A percentile compares a stretch with the other conserved stretches of the same genome.
Conservation (phyloP, 2,329 filamentous ascomycete genomes). For the Fusarium palustre region DNA sequence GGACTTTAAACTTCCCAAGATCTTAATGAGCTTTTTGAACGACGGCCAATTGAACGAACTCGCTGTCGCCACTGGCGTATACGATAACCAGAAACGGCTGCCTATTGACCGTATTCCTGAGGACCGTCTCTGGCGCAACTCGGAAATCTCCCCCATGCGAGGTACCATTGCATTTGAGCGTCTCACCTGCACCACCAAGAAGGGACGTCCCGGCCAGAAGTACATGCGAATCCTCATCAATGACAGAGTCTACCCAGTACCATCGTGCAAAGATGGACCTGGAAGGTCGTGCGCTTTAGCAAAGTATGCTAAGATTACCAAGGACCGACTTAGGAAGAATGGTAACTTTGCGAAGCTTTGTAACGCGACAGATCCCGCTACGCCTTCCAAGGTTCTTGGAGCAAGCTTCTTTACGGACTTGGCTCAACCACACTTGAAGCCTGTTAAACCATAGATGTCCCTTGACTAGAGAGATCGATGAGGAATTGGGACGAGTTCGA, state of each 20-base stretch:
- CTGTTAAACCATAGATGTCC: background rate
- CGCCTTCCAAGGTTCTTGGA: constrained; percentile 57
- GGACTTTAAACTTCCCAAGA: constrained; percentile 63
- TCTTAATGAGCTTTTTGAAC: constrained; percentile 72
- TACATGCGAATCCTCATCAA: constrained; percentile 71
- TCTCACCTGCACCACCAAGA: constrained; percentile 60
- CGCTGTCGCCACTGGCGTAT: constrained; percentile 69
- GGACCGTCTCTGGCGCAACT: constrained; percentile 65
- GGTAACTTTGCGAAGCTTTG: constrained; percentile 64
- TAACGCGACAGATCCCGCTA: constrained; percentile 57
- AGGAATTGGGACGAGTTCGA: background rate
- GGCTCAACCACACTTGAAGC: constrained; percentile 52
- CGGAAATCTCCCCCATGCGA: constrained; percentile 70
- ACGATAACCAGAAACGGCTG: constrained; percentile 66
- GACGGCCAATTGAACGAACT: constrained; percentile 75
- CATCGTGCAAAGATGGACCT: constrained; percentile 65
- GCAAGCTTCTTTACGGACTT: constrained; percentile 64
- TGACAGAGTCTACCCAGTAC: constrained; percentile 70
- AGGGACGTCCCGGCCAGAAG: constrained; percentile 51
- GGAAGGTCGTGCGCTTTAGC: constrained; percentile 64
- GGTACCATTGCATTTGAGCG: constrained; percentile 74
- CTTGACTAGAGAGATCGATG: fast-evolving
- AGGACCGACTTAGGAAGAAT: constrained; percentile 50
- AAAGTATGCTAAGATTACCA: constrained; percentile 56
- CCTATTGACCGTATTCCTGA: constrained; percentile 60